phyloP scores from a whole-genome alignment of 1,284 basidiomycete genomes.

The Somion occarium region DNA sequence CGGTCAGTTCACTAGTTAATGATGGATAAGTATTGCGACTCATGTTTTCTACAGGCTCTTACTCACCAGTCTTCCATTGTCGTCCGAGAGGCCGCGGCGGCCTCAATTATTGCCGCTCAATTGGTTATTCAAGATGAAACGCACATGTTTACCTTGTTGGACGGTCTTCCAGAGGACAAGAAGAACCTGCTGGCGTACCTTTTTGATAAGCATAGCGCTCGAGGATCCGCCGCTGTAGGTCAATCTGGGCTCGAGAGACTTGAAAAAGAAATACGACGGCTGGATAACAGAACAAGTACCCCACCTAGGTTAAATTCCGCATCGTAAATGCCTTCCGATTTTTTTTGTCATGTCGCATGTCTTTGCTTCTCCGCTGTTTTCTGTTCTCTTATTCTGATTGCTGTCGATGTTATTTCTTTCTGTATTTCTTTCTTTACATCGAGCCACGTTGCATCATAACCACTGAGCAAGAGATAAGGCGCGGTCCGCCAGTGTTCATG shows the following conservation, averaged over 20 bases:
- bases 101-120: conserved; percentile 76
- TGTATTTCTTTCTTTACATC: not conserved
- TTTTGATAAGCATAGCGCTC: conserved; percentile 76
- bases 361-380: conserved; percentile 8
- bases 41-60: conserved; percentile 44
- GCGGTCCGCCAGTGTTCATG: not conserved
- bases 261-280: conserved; percentile 69
- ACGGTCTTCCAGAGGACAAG: conserved; percentile 77
- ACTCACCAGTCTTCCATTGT: conserved; percentile 68
- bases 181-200: conserved; percentile 82
- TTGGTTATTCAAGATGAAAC: conserved; percentile 75
- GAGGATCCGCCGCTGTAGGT: conserved; percentile 33
- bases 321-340: conserved; percentile 1
- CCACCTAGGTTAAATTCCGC: conserved; percentile 33
- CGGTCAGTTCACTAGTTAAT: conserved; percentile 38
- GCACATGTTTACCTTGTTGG: conserved; percentile 71
- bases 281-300: conserved; percentile 71
- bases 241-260: conserved; percentile 53
- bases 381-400: conserved; percentile 1
- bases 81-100: conserved; percentile 76
- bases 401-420: not conserved
- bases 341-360: not conserved
- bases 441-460: not conserved
- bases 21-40: conserved; percentile 1
- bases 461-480: no score